Percentiles rank a stretch among this genome's conserved stretches.
phyloP scores from a whole-genome alignment of 2,329 filamentous ascomycete genomes.

The Ustilaginoidea virens region DNA sequence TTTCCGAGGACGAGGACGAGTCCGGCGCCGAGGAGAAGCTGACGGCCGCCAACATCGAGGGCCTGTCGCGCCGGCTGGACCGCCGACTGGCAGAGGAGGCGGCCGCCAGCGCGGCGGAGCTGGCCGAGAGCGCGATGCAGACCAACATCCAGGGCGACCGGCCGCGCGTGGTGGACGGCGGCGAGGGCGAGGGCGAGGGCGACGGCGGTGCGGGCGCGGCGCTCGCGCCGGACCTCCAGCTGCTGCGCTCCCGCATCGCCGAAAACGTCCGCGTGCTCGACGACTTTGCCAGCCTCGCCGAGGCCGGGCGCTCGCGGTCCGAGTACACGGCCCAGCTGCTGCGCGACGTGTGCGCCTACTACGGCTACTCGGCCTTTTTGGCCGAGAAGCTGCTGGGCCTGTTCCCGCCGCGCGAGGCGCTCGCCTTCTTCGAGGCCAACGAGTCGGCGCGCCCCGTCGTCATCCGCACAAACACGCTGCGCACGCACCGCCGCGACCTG shows the following conservation, averaged over 20 bases:
- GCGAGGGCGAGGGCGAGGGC: constrained; percentile 31
- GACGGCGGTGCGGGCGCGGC: constrained; percentile 42
- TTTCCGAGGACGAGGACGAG: constrained; percentile 87
- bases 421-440: constrained; percentile 98
- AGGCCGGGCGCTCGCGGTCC: constrained; percentile 65
- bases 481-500: constrained; percentile 60
- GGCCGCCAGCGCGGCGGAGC: constrained; percentile 68
- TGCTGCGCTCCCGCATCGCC: constrained; percentile 76
- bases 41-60: constrained; percentile 91
- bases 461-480: constrained; percentile 90
- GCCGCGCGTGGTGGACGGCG: constrained; percentile 50
- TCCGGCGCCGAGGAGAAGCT: constrained; percentile 80
- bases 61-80: constrained; percentile 75
- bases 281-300: constrained; percentile 68
- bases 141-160: constrained; percentile 80
- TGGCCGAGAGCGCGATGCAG: constrained; percentile 73
- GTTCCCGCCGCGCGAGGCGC: constrained; percentile 84
- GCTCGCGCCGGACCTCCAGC: constrained; percentile 76
- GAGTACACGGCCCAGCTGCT: constrained; percentile 81
- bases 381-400: constrained; percentile 90
- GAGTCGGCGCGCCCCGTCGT: constrained; percentile 87
- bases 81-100: constrained; percentile 61
- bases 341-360: constrained; percentile 90
- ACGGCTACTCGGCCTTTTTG: constrained; percentile 89
- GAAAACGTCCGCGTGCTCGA: constrained; percentile 86